Conservation (phyloP, 768 basidiomycete genomes). For the Kwoniella pini region DNA sequence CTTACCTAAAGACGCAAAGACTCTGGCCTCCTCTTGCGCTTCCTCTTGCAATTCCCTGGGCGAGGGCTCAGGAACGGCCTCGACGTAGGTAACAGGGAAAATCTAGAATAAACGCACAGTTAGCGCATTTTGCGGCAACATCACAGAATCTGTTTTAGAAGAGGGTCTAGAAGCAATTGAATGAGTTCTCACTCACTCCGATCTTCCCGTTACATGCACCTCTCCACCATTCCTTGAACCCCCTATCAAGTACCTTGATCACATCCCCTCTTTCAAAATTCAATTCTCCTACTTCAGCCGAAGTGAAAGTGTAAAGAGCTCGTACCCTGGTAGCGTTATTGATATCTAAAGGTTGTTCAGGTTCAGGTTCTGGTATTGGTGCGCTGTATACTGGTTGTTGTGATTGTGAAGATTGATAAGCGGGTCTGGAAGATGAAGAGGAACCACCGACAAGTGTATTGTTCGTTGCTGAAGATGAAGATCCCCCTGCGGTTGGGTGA, state of each 20-base stretch:
- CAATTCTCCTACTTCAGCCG: slow-evolving; percentile 84
- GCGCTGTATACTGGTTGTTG: slow-evolving; percentile 15
- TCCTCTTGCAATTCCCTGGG: slow-evolving; percentile 73
- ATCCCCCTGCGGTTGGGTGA: slow-evolving; percentile 16
- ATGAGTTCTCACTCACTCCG: slow-evolving; percentile 50
- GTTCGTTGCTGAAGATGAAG: slow-evolving; percentile 17
- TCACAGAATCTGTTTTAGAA: no score
- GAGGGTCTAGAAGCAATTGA: no score
- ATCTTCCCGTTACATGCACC: slow-evolving; percentile 86
- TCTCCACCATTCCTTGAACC: slow-evolving; percentile 96
- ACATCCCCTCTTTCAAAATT: slow-evolving; percentile 89
- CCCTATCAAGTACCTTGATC: slow-evolving; percentile 90
- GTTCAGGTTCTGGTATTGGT: slow-evolving; percentile 35
- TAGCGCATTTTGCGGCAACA: no score
- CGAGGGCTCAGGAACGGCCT: slow-evolving; percentile 73
- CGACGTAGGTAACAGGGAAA: slow-evolving; percentile 94
- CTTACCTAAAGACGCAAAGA: slow-evolving; percentile 64
- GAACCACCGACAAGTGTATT: neutral
- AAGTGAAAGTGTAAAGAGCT: slow-evolving; percentile 84
- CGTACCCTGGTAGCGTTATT: slow-evolving; percentile 75
- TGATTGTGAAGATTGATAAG: slow-evolving; percentile 3
- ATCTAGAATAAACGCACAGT: no score
- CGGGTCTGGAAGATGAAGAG: slow-evolving; percentile 1
- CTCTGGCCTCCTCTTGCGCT: slow-evolving; percentile 79
- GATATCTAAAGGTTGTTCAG: slow-evolving; percentile 46